A percentile compares a stretch with the other conserved stretches of the same genome.
phyloP scores from a whole-genome alignment of 495 filamentous ascomycete species.

The Saxophila tyrrhenica region DNA sequence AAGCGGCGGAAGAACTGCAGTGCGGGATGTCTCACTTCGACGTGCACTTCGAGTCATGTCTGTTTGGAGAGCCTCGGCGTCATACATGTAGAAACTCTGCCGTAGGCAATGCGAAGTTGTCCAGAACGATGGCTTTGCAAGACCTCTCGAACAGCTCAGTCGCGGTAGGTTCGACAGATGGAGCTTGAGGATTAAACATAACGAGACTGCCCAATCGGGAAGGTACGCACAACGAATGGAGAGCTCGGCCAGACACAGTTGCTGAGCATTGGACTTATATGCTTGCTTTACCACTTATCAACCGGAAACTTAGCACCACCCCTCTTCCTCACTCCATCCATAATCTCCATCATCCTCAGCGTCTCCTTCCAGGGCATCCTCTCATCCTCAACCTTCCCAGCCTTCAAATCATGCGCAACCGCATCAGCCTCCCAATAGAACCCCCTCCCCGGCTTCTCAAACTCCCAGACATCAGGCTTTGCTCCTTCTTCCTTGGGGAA shows the following conservation, averaged over 20 bases:
- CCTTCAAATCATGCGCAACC: slow-evolving; percentile 15
- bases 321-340: slow-evolving; percentile 18
- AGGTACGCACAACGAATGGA: too few species aligned
- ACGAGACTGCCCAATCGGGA: too few species aligned
- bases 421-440: slow-evolving; percentile 22
- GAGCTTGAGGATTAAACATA: too few species aligned
- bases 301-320: slow-evolving; percentile 18
- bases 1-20: background rate
- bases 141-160: too few species aligned
- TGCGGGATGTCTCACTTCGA: background rate
- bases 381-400: slow-evolving; percentile 14
- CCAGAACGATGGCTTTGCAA: too few species aligned
- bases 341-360: slow-evolving; percentile 15
- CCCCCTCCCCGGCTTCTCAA: slow-evolving; percentile 15
- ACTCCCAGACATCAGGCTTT: slow-evolving; percentile 4
- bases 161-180: too few species aligned
- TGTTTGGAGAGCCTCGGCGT: too few species aligned
- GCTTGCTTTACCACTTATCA: slow-evolving; percentile 11
- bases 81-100: too few species aligned
- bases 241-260: too few species aligned
- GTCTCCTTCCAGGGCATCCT: slow-evolving; percentile 19
- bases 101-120: too few species aligned
- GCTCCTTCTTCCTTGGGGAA: slow-evolving; percentile 7
- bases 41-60: too few species aligned
- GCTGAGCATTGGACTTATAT: background rate